phyloP scores from a whole-genome alignment of 805 yeast genomes.

The Barnettozyma wickerhamii region DNA sequence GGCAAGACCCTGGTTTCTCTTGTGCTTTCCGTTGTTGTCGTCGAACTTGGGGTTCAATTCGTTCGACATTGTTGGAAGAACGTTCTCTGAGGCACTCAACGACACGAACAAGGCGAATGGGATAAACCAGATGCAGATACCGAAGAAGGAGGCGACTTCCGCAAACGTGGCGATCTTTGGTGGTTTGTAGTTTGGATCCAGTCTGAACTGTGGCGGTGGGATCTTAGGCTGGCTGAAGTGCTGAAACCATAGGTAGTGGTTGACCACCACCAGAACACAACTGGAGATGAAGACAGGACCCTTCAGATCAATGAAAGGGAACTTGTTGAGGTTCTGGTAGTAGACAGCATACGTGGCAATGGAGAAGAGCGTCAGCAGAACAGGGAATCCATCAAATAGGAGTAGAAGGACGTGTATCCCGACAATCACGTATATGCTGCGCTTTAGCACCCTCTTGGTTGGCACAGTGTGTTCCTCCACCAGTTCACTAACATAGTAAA shows the following conservation, averaged over 20 bases:
- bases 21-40: conserved; percentile 32
- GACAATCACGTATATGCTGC: conserved; percentile 61
- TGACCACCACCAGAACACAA: conserved; percentile 66
- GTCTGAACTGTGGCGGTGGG: conserved; percentile 63
- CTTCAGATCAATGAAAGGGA: conserved; percentile 77
- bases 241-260: conserved; percentile 88
- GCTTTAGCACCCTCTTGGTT: conserved; percentile 64
- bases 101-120: conserved; percentile 92
- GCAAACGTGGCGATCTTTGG: conserved; percentile 76
- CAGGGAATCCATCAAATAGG: conserved; percentile 77
- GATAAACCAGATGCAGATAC: conserved; percentile 87
- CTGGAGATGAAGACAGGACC: conserved; percentile 68
- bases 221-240: conserved; percentile 65
- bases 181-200: conserved; percentile 53
- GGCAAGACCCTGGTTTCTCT: conserved; percentile 59
- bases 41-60: conserved; percentile 26
- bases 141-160: conserved; percentile 94
- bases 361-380: conserved; percentile 61
- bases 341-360: conserved; percentile 69
- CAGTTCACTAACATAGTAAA: conserved; percentile 85
- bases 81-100: conserved; percentile 85
- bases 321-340: conserved; percentile 68
- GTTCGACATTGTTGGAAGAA: conserved; percentile 54
- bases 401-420: conserved; percentile 50
- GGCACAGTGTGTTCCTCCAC: conserved; percentile 92